phyloP scores from a whole-genome alignment of 495 filamentous ascomycete species.

The Rostrohypoxylon terebratum region DNA sequence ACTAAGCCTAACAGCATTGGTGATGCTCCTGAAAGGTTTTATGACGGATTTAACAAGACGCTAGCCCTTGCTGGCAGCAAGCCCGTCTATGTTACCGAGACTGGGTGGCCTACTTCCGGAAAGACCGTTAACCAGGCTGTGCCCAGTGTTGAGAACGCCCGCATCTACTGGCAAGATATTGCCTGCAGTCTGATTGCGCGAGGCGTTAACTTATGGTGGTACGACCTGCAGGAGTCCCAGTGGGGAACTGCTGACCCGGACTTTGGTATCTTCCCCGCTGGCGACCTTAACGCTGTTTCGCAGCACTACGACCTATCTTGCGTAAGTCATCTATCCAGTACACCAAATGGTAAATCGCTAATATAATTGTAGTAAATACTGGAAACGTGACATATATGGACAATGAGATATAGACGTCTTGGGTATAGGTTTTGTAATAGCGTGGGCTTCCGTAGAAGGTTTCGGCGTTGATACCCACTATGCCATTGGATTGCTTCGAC shows the following conservation, averaged over 20 bases:
- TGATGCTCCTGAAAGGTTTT: slow-evolving; percentile 68
- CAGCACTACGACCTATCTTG: slow-evolving; percentile 70
- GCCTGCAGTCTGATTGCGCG: slow-evolving; percentile 72
- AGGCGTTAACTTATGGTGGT: slow-evolving; percentile 76
- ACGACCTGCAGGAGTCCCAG: slow-evolving; percentile 73
- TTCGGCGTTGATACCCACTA: slow-evolving; percentile 33
- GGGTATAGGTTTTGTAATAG: slow-evolving; percentile 32
- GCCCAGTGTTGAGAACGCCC: slow-evolving; percentile 70
- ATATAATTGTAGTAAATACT: slow-evolving; percentile 14
- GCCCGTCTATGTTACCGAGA: slow-evolving; percentile 85
- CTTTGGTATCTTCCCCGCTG: slow-evolving; percentile 67
- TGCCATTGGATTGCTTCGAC: slow-evolving; percentile 11
- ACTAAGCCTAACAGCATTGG: slow-evolving; percentile 72
- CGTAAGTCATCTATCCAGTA: slow-evolving; percentile 19
- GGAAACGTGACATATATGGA: neutral
- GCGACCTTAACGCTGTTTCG: slow-evolving; percentile 54
- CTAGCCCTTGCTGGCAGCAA: slow-evolving; percentile 68
- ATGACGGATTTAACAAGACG: slow-evolving; percentile 69
- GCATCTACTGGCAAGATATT: slow-evolving; percentile 79
- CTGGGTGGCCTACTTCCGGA: slow-evolving; percentile 81
- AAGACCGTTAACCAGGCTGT: slow-evolving; percentile 66
- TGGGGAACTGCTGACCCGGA: slow-evolving; percentile 67
- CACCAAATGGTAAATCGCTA: neutral
- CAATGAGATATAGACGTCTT: slow-evolving; percentile 20
- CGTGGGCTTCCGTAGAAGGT: neutral